Evolutionary conservation across 2,329 filamentous ascomycete species (phyloP), one percentile per base, ranked within the genome.

Genomic region (Verticillium tricorpus): DNA sequence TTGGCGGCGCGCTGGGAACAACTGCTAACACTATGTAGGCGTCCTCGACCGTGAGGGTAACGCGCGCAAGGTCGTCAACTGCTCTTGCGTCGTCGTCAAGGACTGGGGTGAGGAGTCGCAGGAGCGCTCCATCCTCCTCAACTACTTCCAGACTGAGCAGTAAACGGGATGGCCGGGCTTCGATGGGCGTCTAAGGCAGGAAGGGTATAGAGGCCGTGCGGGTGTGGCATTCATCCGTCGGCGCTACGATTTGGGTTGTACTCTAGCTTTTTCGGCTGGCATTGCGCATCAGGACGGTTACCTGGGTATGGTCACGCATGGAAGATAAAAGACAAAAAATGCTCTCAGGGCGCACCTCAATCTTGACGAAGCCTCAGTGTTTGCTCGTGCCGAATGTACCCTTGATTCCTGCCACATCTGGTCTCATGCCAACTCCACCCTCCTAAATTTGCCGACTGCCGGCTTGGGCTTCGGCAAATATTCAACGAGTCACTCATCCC

Each of bases 81-180:
- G 95, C 93, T 98, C 94, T 77, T 98, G 95, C 87, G 95, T 99
- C 76, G 95, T 99, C 67, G 95, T 99, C 77, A 94, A 95, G 86
- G 93, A 99, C 83, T 99, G 95, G 95, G 95, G 95, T 88, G 95
- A 98, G 89, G 95, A 99, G 87, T 96, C 91, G 71, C 93, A 96
- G 85, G 95, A 99, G 89, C 93, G 95, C 78, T 92, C 89, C 77
- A 93, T 98, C 82, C 91, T 99, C 79, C 92, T 99, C 82, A 97
- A 99, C 90, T 99, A 99, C 91, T 98, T 99, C 93, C 91, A 97
- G 86, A 97, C 93, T 79, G 86, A 88, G 80, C 86, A 88, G 79
- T 89, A 88, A 82, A 67, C 58, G 25, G 28, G 60, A 55, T n/a
- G 80, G 6, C 82, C 82, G 0, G 11, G 83, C 73, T 74, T 83